Base-by-base conservation (phyloP, 495 filamentous ascomycete genomes). In the Neurospora sp. region DNA sequence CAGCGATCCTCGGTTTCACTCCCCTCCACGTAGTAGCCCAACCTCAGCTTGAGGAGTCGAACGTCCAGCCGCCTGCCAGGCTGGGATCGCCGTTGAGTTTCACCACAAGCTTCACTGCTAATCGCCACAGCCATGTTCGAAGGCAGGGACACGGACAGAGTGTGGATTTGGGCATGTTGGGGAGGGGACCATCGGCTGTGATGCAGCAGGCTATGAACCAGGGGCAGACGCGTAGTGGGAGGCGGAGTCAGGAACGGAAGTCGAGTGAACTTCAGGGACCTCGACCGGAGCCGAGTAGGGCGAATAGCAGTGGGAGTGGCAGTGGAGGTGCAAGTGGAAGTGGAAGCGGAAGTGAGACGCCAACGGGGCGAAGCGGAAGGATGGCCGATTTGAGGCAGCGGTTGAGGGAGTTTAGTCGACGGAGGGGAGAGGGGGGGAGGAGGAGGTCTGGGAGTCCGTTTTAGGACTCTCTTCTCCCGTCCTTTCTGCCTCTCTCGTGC, bases 71-170 rank as follows among this genome's bases (percentile, higher is more conserved):
- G 14, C 77, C 75, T 68, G 76, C 78, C 38, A 82, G 86, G 16
- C 79, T 88, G 4, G 86, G 87, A 39, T 88, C 87, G 7, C 87
- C 86, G 0, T 87, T 87, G 20, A 78, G 75, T 59, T 81, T 84
- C 1, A 85, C 83, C 74, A 80, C 81, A 68, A 87, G 35, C 35
- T 88, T 87, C 73, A 85, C 86, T 27, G 53, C 53, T 18, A 31
- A 5, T 35, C 53, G 53, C 27, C 41, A 44, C 20, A 85, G 84
- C 71, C 80, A 86, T 27, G 2, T 59, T 0, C 0, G 48, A 27
- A 77, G 78, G 20, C 79, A 78, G 68, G 78, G 78, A 61, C 76
- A 82, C 39, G 80, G 82, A 16, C 79, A 74, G 38, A 82, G 78
- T 71, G 80, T 86, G 42, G 82, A 80, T 31, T 71, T 83, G 65